Conservation (phyloP, 2,329 filamentous ascomycete genomes). For the Trichoderma sp. region DNA sequence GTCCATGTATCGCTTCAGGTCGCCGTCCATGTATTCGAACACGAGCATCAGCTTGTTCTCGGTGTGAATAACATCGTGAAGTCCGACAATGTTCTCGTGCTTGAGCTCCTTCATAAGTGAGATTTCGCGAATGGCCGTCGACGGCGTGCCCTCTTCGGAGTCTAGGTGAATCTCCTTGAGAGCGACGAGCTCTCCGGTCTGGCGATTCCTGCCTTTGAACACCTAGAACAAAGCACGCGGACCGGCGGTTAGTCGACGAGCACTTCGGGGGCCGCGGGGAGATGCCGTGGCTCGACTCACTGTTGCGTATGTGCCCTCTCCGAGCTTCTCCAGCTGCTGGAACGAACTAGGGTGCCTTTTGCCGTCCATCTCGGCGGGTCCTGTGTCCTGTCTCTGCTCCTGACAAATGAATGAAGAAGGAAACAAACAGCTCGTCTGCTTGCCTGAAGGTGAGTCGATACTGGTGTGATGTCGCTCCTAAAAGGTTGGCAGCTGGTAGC, state of each 20-base stretch:
- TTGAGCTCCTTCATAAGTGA: constrained; percentile 99
- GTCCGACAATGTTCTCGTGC: constrained; percentile 95
- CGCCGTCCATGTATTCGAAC: constrained; percentile 98
- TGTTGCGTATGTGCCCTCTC: constrained; percentile 97
- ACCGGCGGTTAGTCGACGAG: background rate
- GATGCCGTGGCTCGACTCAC: constrained; percentile 54
- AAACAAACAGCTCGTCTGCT: constrained; percentile 2
- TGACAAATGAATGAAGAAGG: background rate
- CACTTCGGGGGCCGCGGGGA: background rate
- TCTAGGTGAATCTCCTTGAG: constrained; percentile 99
- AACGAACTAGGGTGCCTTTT: constrained; percentile 94
- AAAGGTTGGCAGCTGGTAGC: background rate
- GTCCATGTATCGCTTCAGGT: constrained; percentile 99
- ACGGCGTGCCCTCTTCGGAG: constrained; percentile 95
- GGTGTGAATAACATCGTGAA: constrained; percentile 98
- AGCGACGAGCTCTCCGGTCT: constrained; percentile 94
- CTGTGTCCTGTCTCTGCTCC: background rate
- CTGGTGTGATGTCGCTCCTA: background rate
- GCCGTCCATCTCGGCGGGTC: constrained; percentile 70
- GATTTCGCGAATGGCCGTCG: constrained; percentile 96
- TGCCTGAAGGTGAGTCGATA: constrained; percentile 9
- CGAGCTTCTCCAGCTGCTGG: constrained; percentile 98
- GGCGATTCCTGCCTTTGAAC: constrained; percentile 96
- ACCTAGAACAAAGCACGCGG: constrained; percentile 60
- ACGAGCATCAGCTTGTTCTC: constrained; percentile 99